Percentiles rank a stretch among this genome's conserved stretches.
Conservation (phyloP, 768 basidiomycete species). For the Neoboletus magnificus region DNA sequence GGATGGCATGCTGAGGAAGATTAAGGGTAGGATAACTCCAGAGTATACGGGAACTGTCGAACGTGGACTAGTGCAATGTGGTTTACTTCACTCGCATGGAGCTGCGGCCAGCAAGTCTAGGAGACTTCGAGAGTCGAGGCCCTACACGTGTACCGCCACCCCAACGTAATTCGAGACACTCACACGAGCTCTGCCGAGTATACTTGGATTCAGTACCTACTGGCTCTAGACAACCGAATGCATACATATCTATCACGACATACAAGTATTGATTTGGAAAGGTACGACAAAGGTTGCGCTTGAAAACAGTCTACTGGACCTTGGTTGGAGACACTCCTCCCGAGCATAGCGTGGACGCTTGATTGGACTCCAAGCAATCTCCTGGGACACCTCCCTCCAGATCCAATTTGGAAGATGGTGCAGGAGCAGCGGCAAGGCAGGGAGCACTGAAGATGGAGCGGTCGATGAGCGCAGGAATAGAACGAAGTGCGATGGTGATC, state of each 20-base stretch:
- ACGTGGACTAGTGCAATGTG: conserved; percentile 13
- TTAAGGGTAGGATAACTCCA: background rate
- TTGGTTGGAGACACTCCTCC: background rate
- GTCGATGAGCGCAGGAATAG: conserved; percentile 44
- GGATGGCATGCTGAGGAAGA: conserved; percentile 36
- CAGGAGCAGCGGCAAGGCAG: conserved; percentile 31
- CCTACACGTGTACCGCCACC: conserved; percentile 21
- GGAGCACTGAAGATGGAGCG: conserved; percentile 49
- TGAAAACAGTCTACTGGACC: background rate
- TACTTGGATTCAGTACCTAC: background rate
- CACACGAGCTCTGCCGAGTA: background rate
- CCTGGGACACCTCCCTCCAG: conserved; percentile 3
- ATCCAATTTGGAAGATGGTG: background rate
- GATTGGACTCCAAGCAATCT: background rate
- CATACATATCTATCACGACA: background rate
- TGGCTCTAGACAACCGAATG: background rate
- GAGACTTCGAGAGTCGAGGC: conserved; percentile 1
- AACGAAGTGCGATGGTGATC: conserved; percentile 39
- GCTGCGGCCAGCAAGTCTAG: background rate
- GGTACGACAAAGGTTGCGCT: background rate
- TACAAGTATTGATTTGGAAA: background rate
- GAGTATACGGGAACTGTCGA: background rate
- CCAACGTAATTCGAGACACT: conserved; percentile 1
- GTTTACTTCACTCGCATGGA: conserved; percentile 10
- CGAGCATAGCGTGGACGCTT: background rate